Conservation (phyloP, 768 basidiomycete genomes). For the Termitomyces sp. region DNA sequence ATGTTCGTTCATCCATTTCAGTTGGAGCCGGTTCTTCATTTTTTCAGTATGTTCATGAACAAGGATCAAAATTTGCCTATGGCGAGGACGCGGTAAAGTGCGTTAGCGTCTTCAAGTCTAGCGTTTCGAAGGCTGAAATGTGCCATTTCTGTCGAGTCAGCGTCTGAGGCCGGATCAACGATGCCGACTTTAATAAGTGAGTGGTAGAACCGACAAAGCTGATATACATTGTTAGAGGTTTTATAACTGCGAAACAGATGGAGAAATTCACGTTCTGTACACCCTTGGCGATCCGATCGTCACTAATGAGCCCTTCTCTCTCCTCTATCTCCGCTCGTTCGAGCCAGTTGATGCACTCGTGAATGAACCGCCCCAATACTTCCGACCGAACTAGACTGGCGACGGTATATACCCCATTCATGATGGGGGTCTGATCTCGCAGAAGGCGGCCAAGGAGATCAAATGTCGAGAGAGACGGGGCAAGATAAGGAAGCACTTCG, state of each 20-base stretch:
- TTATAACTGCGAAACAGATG: background rate
- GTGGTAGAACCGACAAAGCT: slow-evolving; percentile 75
- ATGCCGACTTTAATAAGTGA: slow-evolving; percentile 63
- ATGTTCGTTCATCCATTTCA: background rate
- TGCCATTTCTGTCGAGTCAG: slow-evolving; percentile 70
- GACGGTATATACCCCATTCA: slow-evolving; percentile 43
- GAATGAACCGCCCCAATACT: slow-evolving; percentile 65
- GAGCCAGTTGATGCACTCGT: slow-evolving; percentile 63
- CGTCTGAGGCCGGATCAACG: slow-evolving; percentile 57
- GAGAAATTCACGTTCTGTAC: slow-evolving; percentile 55
- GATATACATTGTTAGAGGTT: background rate
- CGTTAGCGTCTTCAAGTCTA: slow-evolving; percentile 71
- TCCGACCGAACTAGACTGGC: slow-evolving; percentile 61
- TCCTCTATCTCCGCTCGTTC: slow-evolving; percentile 68
- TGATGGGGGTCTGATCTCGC: slow-evolving; percentile 49
- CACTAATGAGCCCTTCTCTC: slow-evolving; percentile 58
- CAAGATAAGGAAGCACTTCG: slow-evolving; percentile 57
- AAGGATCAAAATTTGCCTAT: slow-evolving; percentile 30
- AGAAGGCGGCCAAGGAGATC: slow-evolving; percentile 68
- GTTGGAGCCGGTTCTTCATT: background rate
- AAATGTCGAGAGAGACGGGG: slow-evolving; percentile 68
- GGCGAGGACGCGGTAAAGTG: slow-evolving; percentile 62
- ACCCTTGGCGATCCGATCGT: slow-evolving; percentile 68
- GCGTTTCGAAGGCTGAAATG: slow-evolving; percentile 71
- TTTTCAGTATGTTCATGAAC: background rate